Percentiles rank a stretch among this genome's conserved stretches.
Evolutionary conservation across 257 asterid genomes (phyloP).

Genomic region (Solanum piurae): DNA sequence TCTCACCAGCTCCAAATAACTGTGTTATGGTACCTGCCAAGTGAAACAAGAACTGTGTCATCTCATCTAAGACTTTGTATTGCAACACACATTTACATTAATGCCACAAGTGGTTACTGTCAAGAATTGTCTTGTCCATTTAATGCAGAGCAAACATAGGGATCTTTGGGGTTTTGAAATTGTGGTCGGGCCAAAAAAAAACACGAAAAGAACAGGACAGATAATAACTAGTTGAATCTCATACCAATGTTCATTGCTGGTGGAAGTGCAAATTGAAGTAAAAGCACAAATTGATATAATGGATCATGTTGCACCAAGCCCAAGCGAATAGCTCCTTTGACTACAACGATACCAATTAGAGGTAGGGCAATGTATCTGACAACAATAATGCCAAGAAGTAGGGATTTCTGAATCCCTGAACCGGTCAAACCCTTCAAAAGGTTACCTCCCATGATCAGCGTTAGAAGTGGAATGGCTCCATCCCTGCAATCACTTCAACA

Average conservation of each 20-base stretch:
- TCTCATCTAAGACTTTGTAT: background rate
- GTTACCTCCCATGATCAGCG: slow-evolving; percentile 81
- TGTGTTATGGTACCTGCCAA: slow-evolving; percentile 63
- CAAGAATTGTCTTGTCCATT: background rate
- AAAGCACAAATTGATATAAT: slow-evolving; percentile 60
- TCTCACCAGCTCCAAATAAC: slow-evolving; percentile 68
- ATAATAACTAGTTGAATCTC: background rate
- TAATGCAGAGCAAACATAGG: background rate
- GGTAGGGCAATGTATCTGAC: slow-evolving; percentile 67
- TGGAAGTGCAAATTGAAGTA: slow-evolving; percentile 78
- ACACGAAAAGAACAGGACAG: background rate
- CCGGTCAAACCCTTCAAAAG: slow-evolving; percentile 63
- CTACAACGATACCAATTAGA: slow-evolving; percentile 48
- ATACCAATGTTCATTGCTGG: slow-evolving; percentile 91
- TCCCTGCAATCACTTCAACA: slow-evolving; percentile 40
- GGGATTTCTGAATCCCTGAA: slow-evolving; percentile 40
- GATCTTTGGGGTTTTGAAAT: background rate
- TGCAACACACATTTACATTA: background rate
- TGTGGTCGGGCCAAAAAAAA: background rate
- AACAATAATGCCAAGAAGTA: slow-evolving; percentile 41
- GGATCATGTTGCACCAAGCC: slow-evolving; percentile 55
- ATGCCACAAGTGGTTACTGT: background rate
- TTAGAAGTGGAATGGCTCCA: slow-evolving; percentile 79
- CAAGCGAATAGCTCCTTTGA: slow-evolving; percentile 43
- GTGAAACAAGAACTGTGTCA: background rate